Evolutionary conservation across 2,329 filamentous ascomycete species (phyloP).

Genomic region (Beauveria sp.): DNA sequence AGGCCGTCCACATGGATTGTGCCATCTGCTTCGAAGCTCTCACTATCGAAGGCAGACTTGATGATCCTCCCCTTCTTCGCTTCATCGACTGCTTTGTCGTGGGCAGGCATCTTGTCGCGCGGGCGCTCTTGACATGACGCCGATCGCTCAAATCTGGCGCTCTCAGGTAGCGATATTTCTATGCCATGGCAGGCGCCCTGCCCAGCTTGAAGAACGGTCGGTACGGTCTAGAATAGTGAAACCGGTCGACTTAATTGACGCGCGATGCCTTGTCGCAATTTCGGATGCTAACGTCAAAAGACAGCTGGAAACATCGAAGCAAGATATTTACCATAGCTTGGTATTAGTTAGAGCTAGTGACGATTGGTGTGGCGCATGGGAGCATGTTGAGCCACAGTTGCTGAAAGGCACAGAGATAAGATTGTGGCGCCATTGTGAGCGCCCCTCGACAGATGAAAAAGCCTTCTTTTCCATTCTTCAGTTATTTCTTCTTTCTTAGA

Average conservation of each 20-base stretch:
- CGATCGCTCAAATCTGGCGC: not conserved
- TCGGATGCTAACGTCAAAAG: not conserved
- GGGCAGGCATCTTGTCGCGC: slow-evolving; percentile 38
- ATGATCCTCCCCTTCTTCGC: slow-evolving; percentile 52
- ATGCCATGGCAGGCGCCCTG: not conserved
- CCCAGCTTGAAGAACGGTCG: not conserved
- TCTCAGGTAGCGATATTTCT: not conserved
- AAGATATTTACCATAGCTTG: not conserved
- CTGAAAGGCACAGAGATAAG: not conserved
- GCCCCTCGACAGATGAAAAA: not conserved
- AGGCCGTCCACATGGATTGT: slow-evolving; percentile 74
- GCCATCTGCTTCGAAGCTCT: slow-evolving; percentile 78
- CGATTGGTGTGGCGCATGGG: slow-evolving; percentile 1
- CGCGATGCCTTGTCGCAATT: not conserved
- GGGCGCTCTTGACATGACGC: not conserved
- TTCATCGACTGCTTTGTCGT: slow-evolving; percentile 36
- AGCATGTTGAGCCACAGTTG: not conserved
- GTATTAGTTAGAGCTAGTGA: not conserved
- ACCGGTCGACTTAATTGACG: not conserved
- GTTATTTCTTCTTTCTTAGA: too few relatives aligned
- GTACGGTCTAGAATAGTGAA: too few relatives aligned
- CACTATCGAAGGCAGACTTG: slow-evolving; percentile 71
- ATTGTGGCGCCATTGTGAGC: not conserved
- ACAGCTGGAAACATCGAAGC: not conserved
- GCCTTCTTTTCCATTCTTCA: too few relatives aligned